These are phyloP conservation scores for Uncinocarpus reesii DNA, from an alignment of 2,329 filamentous ascomycete species.

Conservation along the genomic window DNA sequence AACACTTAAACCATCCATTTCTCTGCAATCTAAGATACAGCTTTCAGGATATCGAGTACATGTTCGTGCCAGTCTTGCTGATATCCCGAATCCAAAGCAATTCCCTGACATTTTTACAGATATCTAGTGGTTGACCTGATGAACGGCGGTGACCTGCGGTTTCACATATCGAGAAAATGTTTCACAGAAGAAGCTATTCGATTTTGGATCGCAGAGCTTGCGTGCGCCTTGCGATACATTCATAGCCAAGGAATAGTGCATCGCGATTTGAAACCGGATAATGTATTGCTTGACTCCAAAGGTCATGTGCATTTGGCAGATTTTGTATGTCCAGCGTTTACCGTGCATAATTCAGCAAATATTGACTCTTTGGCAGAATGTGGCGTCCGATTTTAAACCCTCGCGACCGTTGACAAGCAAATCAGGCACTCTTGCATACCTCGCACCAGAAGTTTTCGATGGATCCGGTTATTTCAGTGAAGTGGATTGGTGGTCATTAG, in stretches of 20 bases:
- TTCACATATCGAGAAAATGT: slow-evolving; percentile 94
- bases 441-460: slow-evolving; percentile 89
- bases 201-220: slow-evolving; percentile 94
- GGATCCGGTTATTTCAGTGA: slow-evolving; percentile 81
- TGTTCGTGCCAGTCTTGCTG: slow-evolving; percentile 50
- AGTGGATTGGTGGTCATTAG: slow-evolving; percentile 97
- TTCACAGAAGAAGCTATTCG: slow-evolving; percentile 95
- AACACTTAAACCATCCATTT: slow-evolving; percentile 95
- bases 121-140: slow-evolving; percentile 96
- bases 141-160: slow-evolving; percentile 92
- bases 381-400: slow-evolving; percentile 83
- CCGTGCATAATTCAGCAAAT: not conserved
- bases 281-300: slow-evolving; percentile 75
- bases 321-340: slow-evolving; percentile 57
- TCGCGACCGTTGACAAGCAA: slow-evolving; percentile 83
- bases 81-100: not conserved
- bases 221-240: slow-evolving; percentile 79
- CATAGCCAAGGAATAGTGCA: slow-evolving; percentile 82
- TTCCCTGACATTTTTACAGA: slow-evolving; percentile 30
- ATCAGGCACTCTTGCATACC: slow-evolving; percentile 88
- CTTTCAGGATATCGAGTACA: slow-evolving; percentile 98
- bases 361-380: slow-evolving; percentile 53
- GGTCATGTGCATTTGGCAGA: slow-evolving; percentile 96
- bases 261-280: slow-evolving; percentile 84
- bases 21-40: slow-evolving; percentile 97